Base-by-base conservation (phyloP, 257 asterid species). In the Henckelia pumila region DNA sequence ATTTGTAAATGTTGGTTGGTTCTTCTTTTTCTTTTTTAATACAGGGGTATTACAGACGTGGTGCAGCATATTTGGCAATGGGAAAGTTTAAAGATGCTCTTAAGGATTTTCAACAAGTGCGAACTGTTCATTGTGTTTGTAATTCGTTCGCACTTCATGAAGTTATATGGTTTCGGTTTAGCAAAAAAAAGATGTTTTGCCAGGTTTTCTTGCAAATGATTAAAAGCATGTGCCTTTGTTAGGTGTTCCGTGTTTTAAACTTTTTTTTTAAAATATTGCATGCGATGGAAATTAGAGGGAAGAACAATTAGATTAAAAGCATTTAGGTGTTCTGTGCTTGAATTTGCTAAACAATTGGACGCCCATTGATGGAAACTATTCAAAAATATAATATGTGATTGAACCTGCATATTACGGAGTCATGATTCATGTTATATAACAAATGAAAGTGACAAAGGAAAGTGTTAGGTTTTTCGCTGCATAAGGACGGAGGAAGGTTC, bases 21-120 rank as follows among this genome's bases (percentile, higher is more conserved):
- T 37, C 13, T 35, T 70, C 25, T 61, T 63, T 35, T 71, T 61
- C 33, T 52, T 66, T 23, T 10, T 61, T 20, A 14, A 30, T 80
- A 78, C 84, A 94, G 99, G 98, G 98, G 29, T 89, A 87, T 73
- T 94, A 94, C 68, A 91, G 98, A 85, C 84, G 98, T 22, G 98
- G 99, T 17, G 99, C 98, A 8, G 96, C 99, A 14, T 74, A 86
- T 78, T 64, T 94, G 85, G 91, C 95, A 23, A 88, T 94, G 99
- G 99, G 98, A 63, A 92, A 89, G 83, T 89, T 92, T 74, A 92
- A 88, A 72, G 97, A 88, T 0, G 97, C 98, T 67, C 91, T 92
- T 17, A 89, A 92, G 85, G 97, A 92, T 82, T 88, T 92, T 73
- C 98, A 88, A 69, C 97, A 86, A 79, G 97, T 92, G 52, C 35